Evolutionary conservation across 129 eudicot species (phyloP), one percentile per base, ranked within the genome.

Genomic region (Deinandra increscens): DNA sequence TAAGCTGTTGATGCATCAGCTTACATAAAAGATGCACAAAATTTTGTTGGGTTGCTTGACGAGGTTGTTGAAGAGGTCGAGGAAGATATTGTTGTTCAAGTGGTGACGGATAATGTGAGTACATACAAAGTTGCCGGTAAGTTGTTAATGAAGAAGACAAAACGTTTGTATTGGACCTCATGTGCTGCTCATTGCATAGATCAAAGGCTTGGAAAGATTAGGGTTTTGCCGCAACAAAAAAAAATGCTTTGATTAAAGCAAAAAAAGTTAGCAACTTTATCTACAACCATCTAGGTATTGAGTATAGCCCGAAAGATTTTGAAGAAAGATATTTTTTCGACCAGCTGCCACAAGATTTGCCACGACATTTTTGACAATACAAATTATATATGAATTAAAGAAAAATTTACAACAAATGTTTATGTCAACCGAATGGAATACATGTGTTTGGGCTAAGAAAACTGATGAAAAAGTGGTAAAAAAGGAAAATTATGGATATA

Each of bases 221-320:
- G 74, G 20, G 64, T 37, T 1, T 69, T 69, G 74, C 18, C 74
- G 1, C 64, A 69, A 53, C 63, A 69, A 0, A 51, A 33, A n/a
- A 69, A 51, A 69, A 66, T 61, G 37, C 46, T 49, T 75, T 66
- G n/a, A 9, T 13, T 17, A 65, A 22, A 64, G 45, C 66, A n/a
- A 60, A 60, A 60, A 34, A 14, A 15, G 20, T 15, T 6, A 50
- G 29, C 26, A 50, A 50, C 6, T 44, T 44, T 1, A 44, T 44
- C 0, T 44, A 44, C 12, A 44, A 44, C 1, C 18, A 44, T 44
- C 3, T 18, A 11, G 26, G 22, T 50, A 15, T 50, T 17, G 58
- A 50, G 11, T 18, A 17, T 33, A 17, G 29, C 58, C 11, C 0
- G 22, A n/a, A 50, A 50, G 12, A 0, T 50, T 17, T 7, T 50